Conservation (phyloP, 805 yeast species). For the Candida pseudofarinosa region DNA sequence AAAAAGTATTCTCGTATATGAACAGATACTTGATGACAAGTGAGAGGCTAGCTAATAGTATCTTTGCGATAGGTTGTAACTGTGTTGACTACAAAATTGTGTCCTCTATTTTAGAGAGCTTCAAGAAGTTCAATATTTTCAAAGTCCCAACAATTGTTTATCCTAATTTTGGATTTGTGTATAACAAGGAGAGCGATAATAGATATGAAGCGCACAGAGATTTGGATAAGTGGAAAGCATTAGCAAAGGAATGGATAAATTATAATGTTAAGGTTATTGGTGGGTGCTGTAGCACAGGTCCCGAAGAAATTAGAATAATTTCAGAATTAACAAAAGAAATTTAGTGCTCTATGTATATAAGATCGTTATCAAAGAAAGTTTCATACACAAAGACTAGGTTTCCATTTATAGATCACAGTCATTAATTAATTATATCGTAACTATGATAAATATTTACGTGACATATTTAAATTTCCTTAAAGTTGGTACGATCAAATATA, state of each 20-base stretch:
- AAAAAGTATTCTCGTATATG: conserved; percentile 16
- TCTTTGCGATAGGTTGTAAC: conserved; percentile 61
- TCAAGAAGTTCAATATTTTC: conserved; percentile 16
- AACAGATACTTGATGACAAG: conserved; percentile 6
- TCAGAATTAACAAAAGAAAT: not conserved
- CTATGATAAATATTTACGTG: no score
- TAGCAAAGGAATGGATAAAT: conserved; percentile 37
- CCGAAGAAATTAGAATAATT: conserved; percentile 32
- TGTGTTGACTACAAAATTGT: conserved; percentile 53
- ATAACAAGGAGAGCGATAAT: conserved; percentile 42
- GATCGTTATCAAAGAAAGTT: no score
- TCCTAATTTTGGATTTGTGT: conserved; percentile 74
- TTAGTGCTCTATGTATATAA: no score
- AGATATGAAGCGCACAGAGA: conserved; percentile 15
- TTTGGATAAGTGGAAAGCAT: conserved; percentile 32
- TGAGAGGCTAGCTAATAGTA: conserved; percentile 14
- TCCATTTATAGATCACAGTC: no score
- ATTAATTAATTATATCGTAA: no score
- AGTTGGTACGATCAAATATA: no score
- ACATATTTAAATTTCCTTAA: no score
- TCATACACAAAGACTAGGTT: no score
- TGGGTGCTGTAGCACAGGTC: conserved; percentile 74
- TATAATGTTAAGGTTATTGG: conserved; percentile 51
- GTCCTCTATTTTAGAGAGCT: conserved; percentile 31
- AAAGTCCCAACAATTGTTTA: conserved; percentile 49